Evolutionary conservation across 495 filamentous ascomycete genomes (phyloP).

Genomic region (Hyaloscypha bicolor): DNA sequence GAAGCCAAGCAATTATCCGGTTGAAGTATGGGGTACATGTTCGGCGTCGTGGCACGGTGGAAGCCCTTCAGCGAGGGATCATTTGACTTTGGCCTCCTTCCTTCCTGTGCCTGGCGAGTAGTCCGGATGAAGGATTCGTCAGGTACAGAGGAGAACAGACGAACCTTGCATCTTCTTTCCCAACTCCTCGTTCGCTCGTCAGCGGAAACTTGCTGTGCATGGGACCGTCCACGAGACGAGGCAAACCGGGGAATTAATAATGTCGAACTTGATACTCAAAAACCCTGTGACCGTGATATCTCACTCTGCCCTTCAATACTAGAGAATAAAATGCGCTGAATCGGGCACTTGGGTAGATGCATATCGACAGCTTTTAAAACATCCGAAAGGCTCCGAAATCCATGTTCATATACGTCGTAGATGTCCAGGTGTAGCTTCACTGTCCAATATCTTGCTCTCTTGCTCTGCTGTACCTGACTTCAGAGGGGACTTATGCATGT

Average conservation of each 20-base stretch:
- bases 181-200: slow-evolving; percentile 2
- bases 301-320: background rate
- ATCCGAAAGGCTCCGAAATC: background rate
- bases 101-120: slow-evolving; percentile 13
- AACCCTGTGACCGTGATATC: background rate
- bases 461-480: background rate
- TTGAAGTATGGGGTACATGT: background rate
- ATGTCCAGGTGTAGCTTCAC: background rate
- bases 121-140: slow-evolving; percentile 21
- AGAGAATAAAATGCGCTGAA: background rate
- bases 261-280: background rate
- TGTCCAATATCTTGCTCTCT: background rate
- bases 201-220: background rate
- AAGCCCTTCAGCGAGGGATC: background rate
- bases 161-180: slow-evolving; percentile 8
- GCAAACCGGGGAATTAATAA: background rate
- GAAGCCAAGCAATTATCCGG: background rate
- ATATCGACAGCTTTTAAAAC: background rate
- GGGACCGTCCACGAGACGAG: background rate
- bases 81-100: slow-evolving; percentile 9
- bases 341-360: background rate
- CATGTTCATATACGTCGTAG: background rate
- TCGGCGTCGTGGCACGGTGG: background rate
- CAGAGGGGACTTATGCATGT: background rate
- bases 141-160: slow-evolving; percentile 20